Percentiles rank a stretch among this genome's conserved stretches.
Evolutionary conservation across 139 green algal genomes (phyloP).

Genomic region (Eudorina sp.): DNA sequence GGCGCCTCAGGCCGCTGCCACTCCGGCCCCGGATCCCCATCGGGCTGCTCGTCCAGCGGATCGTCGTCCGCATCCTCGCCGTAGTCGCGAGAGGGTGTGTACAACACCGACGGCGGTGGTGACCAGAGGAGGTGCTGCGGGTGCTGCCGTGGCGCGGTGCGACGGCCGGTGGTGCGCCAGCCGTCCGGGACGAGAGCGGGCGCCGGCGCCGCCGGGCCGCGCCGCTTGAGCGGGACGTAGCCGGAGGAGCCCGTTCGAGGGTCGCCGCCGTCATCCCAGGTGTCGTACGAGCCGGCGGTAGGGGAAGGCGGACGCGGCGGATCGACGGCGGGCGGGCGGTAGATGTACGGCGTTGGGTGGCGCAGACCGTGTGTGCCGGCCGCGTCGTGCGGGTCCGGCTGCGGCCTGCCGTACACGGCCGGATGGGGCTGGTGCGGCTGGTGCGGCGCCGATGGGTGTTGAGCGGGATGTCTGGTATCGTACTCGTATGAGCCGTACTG

Average conservation of each 20-base stretch:
- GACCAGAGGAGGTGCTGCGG: constrained; percentile 16
- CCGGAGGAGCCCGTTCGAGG: neutral
- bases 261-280: neutral
- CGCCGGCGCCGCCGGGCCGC: neutral
- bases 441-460: neutral
- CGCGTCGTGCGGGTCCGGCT: neutral
- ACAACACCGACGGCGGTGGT: neutral
- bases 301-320: neutral
- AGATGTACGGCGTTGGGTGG: constrained; percentile 15
- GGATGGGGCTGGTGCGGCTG: constrained; percentile 17
- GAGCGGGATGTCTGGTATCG: neutral
- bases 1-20: neutral
- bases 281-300: neutral
- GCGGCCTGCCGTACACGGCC: neutral
- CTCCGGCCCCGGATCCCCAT: no score
- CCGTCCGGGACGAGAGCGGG: no score
- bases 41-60: no score
- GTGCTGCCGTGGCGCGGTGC: neutral
- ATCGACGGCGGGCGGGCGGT: neutral
- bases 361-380: neutral
- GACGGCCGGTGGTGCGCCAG: neutral
- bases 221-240: neutral
- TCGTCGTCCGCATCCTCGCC: neutral
- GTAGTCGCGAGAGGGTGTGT: constrained; percentile 12
- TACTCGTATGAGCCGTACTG: neutral